These are phyloP conservation scores for Curvularia sp. DNA, from an alignment of 2,329 filamentous ascomycete genomes.

Conservation along the genomic window DNA sequence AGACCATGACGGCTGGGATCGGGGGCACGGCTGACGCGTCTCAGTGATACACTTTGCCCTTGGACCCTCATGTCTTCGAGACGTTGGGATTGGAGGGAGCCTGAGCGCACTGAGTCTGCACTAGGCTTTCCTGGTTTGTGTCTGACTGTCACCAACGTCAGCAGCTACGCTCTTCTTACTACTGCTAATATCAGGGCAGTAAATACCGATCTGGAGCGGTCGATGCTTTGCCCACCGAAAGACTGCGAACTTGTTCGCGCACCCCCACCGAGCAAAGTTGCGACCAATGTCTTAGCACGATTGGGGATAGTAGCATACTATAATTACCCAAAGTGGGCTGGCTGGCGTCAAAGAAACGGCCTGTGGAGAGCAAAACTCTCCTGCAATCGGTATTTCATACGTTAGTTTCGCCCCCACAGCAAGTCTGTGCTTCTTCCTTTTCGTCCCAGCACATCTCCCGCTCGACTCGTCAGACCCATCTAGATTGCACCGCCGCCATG, in stretches of 20 bases:
- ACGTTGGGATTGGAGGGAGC: constrained; percentile 56
- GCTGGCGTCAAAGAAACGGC: constrained; percentile 59
- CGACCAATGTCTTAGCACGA: constrained; percentile 34
- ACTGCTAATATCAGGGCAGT: constrained; percentile 21
- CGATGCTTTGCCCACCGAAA: constrained; percentile 52
- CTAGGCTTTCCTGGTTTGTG: not conserved
- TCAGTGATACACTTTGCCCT: constrained; percentile 59
- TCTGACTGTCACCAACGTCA: constrained; percentile 54
- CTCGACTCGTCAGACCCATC: constrained; percentile 51
- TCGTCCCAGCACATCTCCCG: constrained; percentile 59
- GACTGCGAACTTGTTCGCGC: constrained; percentile 57
- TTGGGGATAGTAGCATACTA: constrained; percentile 34
- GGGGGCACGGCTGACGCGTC: constrained; percentile 63
- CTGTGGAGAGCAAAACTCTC: constrained; percentile 44
- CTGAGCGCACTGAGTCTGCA: constrained; percentile 57
- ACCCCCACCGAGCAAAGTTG: constrained; percentile 39
- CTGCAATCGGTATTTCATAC: not conserved
- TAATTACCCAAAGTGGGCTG: constrained; percentile 59
- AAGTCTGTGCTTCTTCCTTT: constrained; percentile 54
- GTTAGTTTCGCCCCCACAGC: not conserved
- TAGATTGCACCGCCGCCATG: constrained; percentile 43
- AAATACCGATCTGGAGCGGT: constrained; percentile 30
- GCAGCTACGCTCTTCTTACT: constrained; percentile 61
- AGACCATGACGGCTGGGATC: constrained; percentile 57
- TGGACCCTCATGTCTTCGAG: constrained; percentile 20